These are phyloP conservation scores for Gossypium laxum DNA, from an alignment of 441 rosid species.

Conservation along the genomic window DNA sequence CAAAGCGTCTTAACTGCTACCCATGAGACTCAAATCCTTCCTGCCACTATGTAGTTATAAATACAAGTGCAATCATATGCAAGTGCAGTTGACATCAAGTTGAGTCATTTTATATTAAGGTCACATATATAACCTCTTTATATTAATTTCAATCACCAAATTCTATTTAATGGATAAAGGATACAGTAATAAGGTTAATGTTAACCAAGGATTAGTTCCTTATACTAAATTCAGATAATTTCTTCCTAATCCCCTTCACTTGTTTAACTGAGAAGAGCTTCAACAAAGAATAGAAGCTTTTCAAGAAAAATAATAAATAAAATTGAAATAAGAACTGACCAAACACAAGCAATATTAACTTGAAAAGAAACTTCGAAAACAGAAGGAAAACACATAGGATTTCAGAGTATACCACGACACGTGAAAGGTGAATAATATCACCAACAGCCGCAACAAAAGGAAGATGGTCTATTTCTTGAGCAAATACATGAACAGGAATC, in stretches of 20 bases:
- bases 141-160: no score
- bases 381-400: neutral
- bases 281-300: neutral
- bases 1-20: neutral
- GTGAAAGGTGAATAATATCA: constrained; percentile 42
- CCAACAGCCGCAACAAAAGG: constrained; percentile 39
- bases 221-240: neutral
- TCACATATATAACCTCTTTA: no score
- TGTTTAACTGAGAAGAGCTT: no score
- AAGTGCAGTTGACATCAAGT: neutral
- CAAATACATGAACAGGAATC: constrained; percentile 39
- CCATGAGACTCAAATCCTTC: neutral
- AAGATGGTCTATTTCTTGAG: constrained; percentile 25
- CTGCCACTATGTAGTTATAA: neutral
- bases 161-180: no score
- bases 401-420: constrained; percentile 31
- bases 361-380: neutral
- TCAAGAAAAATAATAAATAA: neutral
- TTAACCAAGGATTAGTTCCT: neutral
- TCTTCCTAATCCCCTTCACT: no score
- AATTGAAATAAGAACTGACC: neutral
- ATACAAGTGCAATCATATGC: neutral
- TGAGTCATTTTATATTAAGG: neutral
- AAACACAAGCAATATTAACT: neutral
- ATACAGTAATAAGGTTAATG: neutral